Conservation (phyloP, 116 monocot species). For the Papilionanthe hybrid region DNA sequence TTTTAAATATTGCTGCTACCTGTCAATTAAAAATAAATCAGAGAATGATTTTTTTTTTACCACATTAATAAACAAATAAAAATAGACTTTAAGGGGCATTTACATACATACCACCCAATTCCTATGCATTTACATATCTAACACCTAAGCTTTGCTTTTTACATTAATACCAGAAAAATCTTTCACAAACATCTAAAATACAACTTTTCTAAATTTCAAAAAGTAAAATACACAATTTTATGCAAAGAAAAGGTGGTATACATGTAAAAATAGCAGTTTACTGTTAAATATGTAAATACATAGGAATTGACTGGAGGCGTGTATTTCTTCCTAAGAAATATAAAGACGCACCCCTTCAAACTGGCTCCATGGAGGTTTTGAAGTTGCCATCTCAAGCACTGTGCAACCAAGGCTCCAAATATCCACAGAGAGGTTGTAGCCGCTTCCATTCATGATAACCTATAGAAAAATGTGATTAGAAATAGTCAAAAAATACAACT, state of each 20-base stretch:
- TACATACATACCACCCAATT: too few species aligned
- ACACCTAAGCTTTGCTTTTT: too few species aligned
- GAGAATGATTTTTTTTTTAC: neutral
- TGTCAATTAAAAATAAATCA: slow-evolving; percentile 22
- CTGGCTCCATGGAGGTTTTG: slow-evolving; percentile 86
- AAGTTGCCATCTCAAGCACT: slow-evolving; percentile 86
- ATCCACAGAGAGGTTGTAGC: slow-evolving; percentile 71
- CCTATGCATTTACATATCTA: too few species aligned
- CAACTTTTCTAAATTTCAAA: too few species aligned
- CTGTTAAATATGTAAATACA: too few species aligned
- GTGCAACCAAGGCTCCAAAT: slow-evolving; percentile 98
- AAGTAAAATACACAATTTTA: too few species aligned
- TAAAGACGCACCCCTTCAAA: slow-evolving; percentile 50
- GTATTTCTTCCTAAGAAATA: neutral
- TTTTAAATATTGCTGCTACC: slow-evolving; percentile 93
- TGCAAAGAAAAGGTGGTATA: too few species aligned
- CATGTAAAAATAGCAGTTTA: too few species aligned
- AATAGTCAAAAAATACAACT: neutral
- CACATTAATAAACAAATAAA: neutral
- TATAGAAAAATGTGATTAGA: slow-evolving; percentile 18
- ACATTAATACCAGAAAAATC: too few species aligned
- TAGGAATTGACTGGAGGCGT: too few species aligned
- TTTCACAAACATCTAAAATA: too few species aligned
- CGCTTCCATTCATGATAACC: slow-evolving; percentile 75
- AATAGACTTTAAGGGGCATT: too few species aligned